These are phyloP conservation scores for Fusarium gaditjirri DNA, from an alignment of 2,329 filamentous ascomycete species.

Conservation along the genomic window DNA sequence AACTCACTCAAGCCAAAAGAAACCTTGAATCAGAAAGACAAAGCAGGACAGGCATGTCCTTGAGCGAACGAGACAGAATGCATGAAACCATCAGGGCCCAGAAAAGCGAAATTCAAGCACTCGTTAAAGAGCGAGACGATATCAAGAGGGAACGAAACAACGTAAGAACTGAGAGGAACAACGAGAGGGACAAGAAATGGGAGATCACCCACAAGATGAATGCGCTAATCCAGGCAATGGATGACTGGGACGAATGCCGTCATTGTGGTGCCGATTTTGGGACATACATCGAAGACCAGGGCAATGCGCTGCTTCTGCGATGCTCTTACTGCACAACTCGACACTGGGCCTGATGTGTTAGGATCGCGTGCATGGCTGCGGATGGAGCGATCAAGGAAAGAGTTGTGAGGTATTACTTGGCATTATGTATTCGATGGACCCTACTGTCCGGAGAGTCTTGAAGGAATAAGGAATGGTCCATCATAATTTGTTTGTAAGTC, in stretches of 20 bases:
- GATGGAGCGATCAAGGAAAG: background rate
- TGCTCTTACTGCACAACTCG: background rate
- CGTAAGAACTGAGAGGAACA: background rate
- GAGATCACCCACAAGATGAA: background rate
- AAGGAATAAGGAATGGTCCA: fast-evolving
- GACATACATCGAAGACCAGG: background rate
- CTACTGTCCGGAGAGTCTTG: fast-evolving
- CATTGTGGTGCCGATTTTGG: background rate
- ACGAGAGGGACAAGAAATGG: background rate
- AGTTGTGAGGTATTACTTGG: background rate
- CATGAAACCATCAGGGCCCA: background rate
- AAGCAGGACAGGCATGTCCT: background rate
- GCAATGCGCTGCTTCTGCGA: background rate
- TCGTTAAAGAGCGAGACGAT: background rate
- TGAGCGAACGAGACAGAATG: background rate
- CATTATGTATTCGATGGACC: background rate
- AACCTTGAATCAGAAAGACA: background rate
- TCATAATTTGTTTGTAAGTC: background rate
- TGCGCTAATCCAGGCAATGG: background rate
- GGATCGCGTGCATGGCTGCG: fast-evolving
- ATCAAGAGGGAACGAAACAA: background rate
- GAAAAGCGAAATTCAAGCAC: background rate
- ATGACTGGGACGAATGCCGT: background rate
- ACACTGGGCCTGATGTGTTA: background rate
- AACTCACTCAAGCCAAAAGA: background rate